These are phyloP conservation scores for Musa beccarii DNA, from an alignment of 176 grass and related monocot species.

Conservation along the genomic window DNA sequence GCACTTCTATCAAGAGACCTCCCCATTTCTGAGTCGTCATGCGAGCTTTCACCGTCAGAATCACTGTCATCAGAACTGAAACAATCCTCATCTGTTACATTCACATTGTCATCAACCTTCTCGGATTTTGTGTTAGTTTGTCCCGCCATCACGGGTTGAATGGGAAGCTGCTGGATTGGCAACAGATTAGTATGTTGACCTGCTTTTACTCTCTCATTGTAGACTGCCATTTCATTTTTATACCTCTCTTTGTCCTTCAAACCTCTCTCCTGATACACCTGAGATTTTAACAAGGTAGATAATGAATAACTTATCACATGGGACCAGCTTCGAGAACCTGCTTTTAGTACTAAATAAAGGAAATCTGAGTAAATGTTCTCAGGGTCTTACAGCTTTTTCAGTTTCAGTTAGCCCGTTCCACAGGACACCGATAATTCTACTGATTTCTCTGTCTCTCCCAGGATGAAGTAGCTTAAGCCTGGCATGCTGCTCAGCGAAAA, in stretches of 20 bases:
- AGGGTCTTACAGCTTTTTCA: conserved; percentile 84
- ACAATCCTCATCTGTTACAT: conserved; percentile 36
- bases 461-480: conserved; percentile 60
- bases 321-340: neutral
- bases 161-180: conserved; percentile 56
- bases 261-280: conserved; percentile 92
- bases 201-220: conserved; percentile 49
- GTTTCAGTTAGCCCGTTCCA: conserved; percentile 61
- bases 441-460: conserved; percentile 72
- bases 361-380: conserved; percentile 12
- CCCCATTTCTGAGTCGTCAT: conserved; percentile 44
- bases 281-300: conserved; percentile 3
- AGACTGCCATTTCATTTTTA: conserved; percentile 50
- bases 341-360: neutral
- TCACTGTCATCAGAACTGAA: conserved; percentile 7
- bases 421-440: conserved; percentile 74
- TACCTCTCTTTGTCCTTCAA: conserved; percentile 73
- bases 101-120: conserved; percentile 39
- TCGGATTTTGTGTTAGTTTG: conserved; percentile 31
- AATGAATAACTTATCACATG: neutral
- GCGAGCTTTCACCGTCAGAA: conserved; percentile 29
- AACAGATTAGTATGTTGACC: conserved; percentile 38
- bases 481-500: conserved; percentile 89
- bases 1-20: conserved; percentile 31
- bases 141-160: conserved; percentile 38